Percentiles rank a stretch among this genome's conserved stretches.
Evolutionary conservation across 2,329 filamentous ascomycete genomes (phyloP).

Genomic region (Fragosphaeria purpurea): DNA sequence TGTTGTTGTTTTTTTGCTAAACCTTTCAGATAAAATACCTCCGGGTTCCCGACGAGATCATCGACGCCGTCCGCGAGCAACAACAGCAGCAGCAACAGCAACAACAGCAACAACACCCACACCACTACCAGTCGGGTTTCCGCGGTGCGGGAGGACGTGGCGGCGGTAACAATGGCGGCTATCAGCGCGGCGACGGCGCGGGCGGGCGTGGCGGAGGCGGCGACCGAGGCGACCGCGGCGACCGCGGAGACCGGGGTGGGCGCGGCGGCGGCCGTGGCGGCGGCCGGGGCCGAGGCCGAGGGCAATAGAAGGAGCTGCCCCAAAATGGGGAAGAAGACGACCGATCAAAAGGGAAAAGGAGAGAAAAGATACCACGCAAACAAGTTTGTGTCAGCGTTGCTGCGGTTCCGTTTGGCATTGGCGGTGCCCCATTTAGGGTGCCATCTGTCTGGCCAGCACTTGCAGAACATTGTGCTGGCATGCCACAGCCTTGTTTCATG

Average conservation of each 20-base stretch:
- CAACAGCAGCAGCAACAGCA: conserved; percentile 76
- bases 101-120: conserved; percentile 42
- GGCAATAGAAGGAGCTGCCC: background rate
- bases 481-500: too few relatives aligned
- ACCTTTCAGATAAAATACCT: conserved; percentile 84
- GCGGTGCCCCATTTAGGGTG: too few relatives aligned
- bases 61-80: conserved; percentile 87
- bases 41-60: conserved; percentile 89
- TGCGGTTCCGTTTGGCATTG: too few relatives aligned
- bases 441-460: too few relatives aligned
- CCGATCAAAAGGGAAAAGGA: too few relatives aligned
- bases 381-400: too few relatives aligned
- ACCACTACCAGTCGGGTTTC: conserved; percentile 37
- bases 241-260: conserved; percentile 45
- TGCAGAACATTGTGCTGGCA: too few relatives aligned
- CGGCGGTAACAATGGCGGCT: conserved; percentile 44
- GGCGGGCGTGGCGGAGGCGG: conserved; percentile 31
- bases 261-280: conserved; percentile 39
- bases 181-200: conserved; percentile 45
- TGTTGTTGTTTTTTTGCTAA: background rate
- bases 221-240: conserved; percentile 30
- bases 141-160: conserved; percentile 53
- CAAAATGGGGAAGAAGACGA: too few relatives aligned
- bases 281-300: conserved; percentile 29
- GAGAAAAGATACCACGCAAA: too few relatives aligned